Evolutionary conservation across 2,329 filamentous ascomycete species (phyloP).

Genomic region (Alternaria sp.): DNA sequence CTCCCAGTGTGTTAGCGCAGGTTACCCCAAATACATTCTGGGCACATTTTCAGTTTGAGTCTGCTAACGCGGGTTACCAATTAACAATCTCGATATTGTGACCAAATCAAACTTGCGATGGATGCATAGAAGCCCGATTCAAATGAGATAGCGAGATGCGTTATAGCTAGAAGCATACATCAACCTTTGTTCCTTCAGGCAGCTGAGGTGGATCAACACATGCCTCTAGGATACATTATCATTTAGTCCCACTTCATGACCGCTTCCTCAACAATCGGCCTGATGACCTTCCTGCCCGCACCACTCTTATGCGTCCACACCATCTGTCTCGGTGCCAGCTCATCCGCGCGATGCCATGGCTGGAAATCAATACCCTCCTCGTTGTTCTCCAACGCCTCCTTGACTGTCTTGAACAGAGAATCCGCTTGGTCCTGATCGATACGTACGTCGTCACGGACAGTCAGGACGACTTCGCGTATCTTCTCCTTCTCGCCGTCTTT

Average conservation of each 20-base stretch:
- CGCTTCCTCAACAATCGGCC: slow-evolving; percentile 58
- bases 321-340: slow-evolving; percentile 57
- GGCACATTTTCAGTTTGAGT: no score
- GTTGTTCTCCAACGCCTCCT: slow-evolving; percentile 53
- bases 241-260: slow-evolving; percentile 52
- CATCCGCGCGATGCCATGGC: slow-evolving; percentile 55
- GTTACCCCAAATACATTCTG: no score
- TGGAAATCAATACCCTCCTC: slow-evolving; percentile 51
- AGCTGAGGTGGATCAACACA: background rate
- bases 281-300: slow-evolving; percentile 56
- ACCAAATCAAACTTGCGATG: background rate
- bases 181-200: background rate
- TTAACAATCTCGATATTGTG: background rate
- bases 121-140: background rate
- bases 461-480: slow-evolving; percentile 58
- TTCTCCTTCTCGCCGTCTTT: slow-evolving; percentile 55
- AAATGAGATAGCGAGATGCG: background rate
- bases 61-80: no score
- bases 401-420: slow-evolving; percentile 53
- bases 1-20: no score
- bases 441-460: slow-evolving; percentile 56
- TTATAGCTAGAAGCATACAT: background rate
- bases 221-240: background rate
- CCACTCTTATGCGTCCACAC: slow-evolving; percentile 55
- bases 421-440: slow-evolving; percentile 57